These are phyloP conservation scores for Ophiostoma tasmaniense DNA, from an alignment of 2,329 filamentous ascomycete genomes.

Conservation along the genomic window DNA sequence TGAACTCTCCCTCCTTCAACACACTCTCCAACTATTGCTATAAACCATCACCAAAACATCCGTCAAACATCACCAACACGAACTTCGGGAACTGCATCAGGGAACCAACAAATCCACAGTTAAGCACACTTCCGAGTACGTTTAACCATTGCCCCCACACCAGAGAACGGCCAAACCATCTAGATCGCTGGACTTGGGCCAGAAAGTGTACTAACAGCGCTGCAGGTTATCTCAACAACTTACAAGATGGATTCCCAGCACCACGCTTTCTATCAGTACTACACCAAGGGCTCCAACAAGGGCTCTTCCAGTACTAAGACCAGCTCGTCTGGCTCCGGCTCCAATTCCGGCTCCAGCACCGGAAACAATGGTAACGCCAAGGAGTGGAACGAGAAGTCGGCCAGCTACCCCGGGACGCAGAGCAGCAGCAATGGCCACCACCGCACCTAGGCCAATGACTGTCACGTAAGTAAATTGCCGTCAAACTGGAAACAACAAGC, in stretches of 20 bases:
- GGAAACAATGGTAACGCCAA: neutral
- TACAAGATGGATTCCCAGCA: neutral
- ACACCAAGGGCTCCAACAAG: neutral
- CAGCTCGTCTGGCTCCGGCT: too few relatives aligned
- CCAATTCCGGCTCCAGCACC: neutral
- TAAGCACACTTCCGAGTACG: neutral
- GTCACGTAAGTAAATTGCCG: neutral
- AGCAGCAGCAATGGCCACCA: neutral
- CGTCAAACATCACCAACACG: neutral
- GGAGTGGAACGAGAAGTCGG: neutral
- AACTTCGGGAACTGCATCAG: neutral
- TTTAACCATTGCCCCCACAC: neutral
- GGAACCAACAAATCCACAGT: neutral
- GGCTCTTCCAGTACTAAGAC: too few relatives aligned
- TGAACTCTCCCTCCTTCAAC: neutral
- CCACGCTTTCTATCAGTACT: neutral
- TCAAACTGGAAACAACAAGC: neutral
- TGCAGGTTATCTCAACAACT: neutral
- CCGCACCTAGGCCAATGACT: neutral
- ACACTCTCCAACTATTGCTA: too few relatives aligned
- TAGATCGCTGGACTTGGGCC: neutral
- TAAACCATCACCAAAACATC: too few relatives aligned
- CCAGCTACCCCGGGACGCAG: neutral
- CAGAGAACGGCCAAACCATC: neutral
- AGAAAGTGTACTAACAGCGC: neutral